Evolutionary conservation across 352 stramenopile genomes (phyloP), one percentile per base, ranked within the genome.

Genomic region (Thraustochytrium sp.): DNA sequence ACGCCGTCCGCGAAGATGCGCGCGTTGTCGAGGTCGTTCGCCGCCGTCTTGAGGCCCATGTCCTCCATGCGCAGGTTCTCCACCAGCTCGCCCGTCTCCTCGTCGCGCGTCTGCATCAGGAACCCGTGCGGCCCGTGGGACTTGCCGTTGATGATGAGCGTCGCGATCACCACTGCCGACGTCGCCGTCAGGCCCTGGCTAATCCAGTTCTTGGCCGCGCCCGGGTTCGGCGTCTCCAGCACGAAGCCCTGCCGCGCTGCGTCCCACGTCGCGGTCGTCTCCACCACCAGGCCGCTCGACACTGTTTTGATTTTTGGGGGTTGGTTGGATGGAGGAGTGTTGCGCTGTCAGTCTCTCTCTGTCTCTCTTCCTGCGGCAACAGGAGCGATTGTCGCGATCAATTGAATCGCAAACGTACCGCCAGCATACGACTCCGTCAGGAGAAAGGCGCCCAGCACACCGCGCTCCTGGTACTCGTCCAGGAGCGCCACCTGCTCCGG

Each of bases 131-230:
- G 86, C 21, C 86, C 86, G 40, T 85, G 53, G 1, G 37, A 46
- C 80, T 88, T 82, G 44, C 78, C 85, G 21, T 86, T 74, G 46
- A 88, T 64, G 44, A 37, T 84, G 2, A 89, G 55, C 56, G 85
- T 61, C 26, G 86, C 86, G 13, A 88, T 65, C n/a, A 88, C 86
- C 18, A 88, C 86, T 18, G 42, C 54, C n/a, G 16, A 40, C n/a
- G 56, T 78, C 16, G 75, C 75, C 18, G 75, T 84, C 21, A 84
- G 75, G 29, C 75, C 75, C 29, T 84, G 75, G 51, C 59, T 87
- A 37, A 89, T 89, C 86, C 86, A 89, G 59, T 89, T 89, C 75
- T 89, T 89, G 23, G 73, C 34, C n/a, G 86, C 86, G 0, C 85
- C 85, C 23, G 87, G 73, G 63, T 85, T 51, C 3, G 85, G 85